These are phyloP conservation scores for Sordariomycetes sp. DNA, from an alignment of 2,329 filamentous ascomycete species.

Conservation along the genomic window DNA sequence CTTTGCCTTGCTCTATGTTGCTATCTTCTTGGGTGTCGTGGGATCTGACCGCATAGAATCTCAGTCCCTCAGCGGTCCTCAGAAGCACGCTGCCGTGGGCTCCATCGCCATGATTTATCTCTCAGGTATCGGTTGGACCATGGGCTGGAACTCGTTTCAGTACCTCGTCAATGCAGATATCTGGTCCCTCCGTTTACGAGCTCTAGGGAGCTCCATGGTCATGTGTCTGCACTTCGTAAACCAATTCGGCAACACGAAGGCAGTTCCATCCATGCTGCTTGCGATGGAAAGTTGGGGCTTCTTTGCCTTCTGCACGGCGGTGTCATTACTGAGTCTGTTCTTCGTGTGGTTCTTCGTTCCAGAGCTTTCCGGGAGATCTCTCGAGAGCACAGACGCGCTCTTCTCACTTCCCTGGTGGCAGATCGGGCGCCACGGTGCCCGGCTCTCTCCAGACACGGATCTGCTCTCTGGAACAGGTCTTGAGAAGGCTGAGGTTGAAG, in stretches of 20 bases:
- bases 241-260: conserved; percentile 2
- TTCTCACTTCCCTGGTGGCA: conserved; percentile 2
- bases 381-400: conserved; percentile 1
- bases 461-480: background rate
- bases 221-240: conserved; percentile 29
- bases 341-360: conserved; percentile 3
- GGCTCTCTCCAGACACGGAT: background rate
- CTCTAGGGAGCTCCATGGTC: conserved; percentile 23
- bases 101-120: conserved; percentile 30
- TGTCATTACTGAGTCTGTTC: conserved; percentile 5
- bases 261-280: conserved; percentile 3
- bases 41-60: too few species aligned
- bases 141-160: conserved; percentile 31
- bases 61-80: too few species aligned
- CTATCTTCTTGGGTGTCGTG: conserved; percentile 14
- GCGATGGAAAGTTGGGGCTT: conserved; percentile 4
- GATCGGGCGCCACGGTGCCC: conserved; percentile 1
- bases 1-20: conserved; percentile 12
- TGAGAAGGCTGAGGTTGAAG: background rate
- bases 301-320: conserved; percentile 7
- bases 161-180: conserved; percentile 31
- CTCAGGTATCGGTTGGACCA: conserved; percentile 28
- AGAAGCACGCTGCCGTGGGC: conserved; percentile 19
- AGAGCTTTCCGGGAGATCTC: conserved; percentile 1
- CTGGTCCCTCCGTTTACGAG: conserved; percentile 27